phyloP scores from a whole-genome alignment of 257 asterid genomes.

The Solanum tarapatanum region DNA sequence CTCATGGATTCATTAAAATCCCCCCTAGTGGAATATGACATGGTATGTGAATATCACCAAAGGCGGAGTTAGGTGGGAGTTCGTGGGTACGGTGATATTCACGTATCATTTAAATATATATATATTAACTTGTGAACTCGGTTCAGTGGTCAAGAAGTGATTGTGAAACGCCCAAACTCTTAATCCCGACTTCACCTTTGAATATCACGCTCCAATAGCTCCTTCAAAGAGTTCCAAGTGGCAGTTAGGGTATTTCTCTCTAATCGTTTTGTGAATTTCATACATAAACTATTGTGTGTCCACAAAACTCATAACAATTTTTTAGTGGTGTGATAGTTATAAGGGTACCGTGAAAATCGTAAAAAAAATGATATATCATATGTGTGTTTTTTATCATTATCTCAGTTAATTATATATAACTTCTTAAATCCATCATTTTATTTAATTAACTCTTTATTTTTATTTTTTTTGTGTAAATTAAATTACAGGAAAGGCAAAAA shows the following conservation, averaged over 20 bases:
- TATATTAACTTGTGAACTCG: background rate
- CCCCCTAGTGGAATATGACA: background rate
- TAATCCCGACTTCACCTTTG: background rate
- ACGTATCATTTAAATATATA: too few relatives aligned
- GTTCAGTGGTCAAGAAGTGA: background rate
- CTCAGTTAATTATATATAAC: background rate
- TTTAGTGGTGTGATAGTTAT: background rate
- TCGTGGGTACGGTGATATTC: too few relatives aligned
- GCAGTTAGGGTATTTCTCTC: too few relatives aligned
- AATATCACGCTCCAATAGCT: background rate
- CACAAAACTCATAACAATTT: too few relatives aligned
- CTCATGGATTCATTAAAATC: background rate
- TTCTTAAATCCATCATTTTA: background rate
- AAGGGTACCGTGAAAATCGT: background rate
- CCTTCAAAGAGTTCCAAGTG: too few relatives aligned
- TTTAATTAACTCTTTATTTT: background rate
- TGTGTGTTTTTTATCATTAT: background rate
- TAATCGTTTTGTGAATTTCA: too few relatives aligned
- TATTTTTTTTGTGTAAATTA: background rate
- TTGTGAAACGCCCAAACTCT: background rate
- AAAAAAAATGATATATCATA: background rate
- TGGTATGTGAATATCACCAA: background rate
- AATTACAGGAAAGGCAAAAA: slow-evolving; percentile 66
- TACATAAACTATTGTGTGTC: background rate
- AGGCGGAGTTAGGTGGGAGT: background rate